Conservation (phyloP, 805 yeast genomes). For the Wickerhamomyces mucosus region DNA sequence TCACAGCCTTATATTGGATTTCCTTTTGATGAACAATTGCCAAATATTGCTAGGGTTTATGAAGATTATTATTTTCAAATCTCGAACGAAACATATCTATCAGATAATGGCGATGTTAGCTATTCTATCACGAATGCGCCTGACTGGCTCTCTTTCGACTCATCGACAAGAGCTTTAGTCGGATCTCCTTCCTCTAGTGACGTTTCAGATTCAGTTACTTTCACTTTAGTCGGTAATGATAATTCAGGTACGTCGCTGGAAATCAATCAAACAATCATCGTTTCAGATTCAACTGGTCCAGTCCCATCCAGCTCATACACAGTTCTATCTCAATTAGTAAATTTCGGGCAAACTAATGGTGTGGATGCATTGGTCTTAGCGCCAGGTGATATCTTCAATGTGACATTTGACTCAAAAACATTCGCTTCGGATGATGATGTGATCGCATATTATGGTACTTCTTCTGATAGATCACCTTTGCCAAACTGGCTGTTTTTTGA, state of each 20-base stretch:
- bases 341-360: slow-evolving; percentile 72
- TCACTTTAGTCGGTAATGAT: slow-evolving; percentile 59
- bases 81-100: slow-evolving; percentile 58
- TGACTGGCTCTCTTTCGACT: slow-evolving; percentile 69
- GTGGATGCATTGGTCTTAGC: slow-evolving; percentile 58
- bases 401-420: slow-evolving; percentile 53
- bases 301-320: slow-evolving; percentile 31
- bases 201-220: slow-evolving; percentile 35
- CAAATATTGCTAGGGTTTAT: slow-evolving; percentile 75
- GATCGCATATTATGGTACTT: slow-evolving; percentile 68
- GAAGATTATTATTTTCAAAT: slow-evolving; percentile 54
- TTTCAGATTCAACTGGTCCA: slow-evolving; percentile 51
- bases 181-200: slow-evolving; percentile 53
- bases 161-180: slow-evolving; percentile 43
- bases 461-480: slow-evolving; percentile 75
- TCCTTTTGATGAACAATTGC: slow-evolving; percentile 78
- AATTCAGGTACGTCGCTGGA: slow-evolving; percentile 46
- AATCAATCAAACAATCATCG: slow-evolving; percentile 46
- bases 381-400: slow-evolving; percentile 58
- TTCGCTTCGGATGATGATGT: slow-evolving; percentile 42
- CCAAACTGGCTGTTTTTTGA: slow-evolving; percentile 87
- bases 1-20: slow-evolving; percentile 54
- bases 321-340: slow-evolving; percentile 43
- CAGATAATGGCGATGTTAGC: slow-evolving; percentile 33
- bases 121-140: slow-evolving; percentile 60